Conservation (phyloP, 805 yeast genomes). For the Nakazawaea ishiwadae region DNA sequence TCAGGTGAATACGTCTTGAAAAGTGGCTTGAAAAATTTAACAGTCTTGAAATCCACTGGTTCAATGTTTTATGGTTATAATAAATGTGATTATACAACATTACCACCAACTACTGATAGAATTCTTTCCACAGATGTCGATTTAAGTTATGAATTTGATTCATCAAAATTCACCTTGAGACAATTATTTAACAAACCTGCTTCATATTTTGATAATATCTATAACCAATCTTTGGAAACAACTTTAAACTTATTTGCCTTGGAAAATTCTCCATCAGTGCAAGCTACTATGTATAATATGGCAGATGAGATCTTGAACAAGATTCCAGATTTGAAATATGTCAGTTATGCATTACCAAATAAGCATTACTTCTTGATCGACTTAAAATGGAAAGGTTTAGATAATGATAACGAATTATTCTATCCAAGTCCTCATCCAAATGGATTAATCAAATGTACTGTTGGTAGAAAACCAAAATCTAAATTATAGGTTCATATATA, state of each 20-base stretch:
- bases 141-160: slow-evolving; percentile 65
- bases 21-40: slow-evolving; percentile 74
- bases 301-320: slow-evolving; percentile 59
- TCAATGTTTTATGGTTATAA: slow-evolving; percentile 89
- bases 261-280: slow-evolving; percentile 91
- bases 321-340: slow-evolving; percentile 56
- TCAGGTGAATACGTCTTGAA: slow-evolving; percentile 49
- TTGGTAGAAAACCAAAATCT: slow-evolving; percentile 64
- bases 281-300: slow-evolving; percentile 96
- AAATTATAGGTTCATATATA: slow-evolving; percentile 35
- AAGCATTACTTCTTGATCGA: slow-evolving; percentile 85
- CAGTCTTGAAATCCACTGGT: slow-evolving; percentile 85
- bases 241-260: slow-evolving; percentile 77
- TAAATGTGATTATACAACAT: slow-evolving; percentile 83
- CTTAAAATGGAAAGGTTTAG: slow-evolving; percentile 78
- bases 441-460: slow-evolving; percentile 86
- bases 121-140: slow-evolving; percentile 83
- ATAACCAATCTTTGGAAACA: slow-evolving; percentile 54
- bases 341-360: slow-evolving; percentile 79
- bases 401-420: slow-evolving; percentile 76
- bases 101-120: slow-evolving; percentile 78
- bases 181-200: slow-evolving; percentile 48
- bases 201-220: slow-evolving; percentile 55
- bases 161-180: slow-evolving; percentile 42
- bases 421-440: slow-evolving; percentile 92